Conservation (phyloP, 2,329 filamentous ascomycete genomes). For the Ceratocystis cubensis region DNA sequence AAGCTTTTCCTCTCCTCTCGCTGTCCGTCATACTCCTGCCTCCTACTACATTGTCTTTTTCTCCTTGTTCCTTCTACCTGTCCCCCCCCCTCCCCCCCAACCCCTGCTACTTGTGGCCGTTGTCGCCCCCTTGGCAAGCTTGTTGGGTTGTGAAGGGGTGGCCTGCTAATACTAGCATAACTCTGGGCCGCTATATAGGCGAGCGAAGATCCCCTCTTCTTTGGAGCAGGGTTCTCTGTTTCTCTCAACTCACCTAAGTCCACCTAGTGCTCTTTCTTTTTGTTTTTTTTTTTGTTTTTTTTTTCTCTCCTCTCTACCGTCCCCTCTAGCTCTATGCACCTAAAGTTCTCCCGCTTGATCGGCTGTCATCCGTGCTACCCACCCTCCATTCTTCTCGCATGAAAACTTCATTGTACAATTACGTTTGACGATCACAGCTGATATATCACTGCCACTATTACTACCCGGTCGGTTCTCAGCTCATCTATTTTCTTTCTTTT, state of each 20-base stretch:
- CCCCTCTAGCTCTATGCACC: neutral
- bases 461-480: constrained; percentile 4
- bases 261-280: no score
- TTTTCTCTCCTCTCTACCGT: neutral
- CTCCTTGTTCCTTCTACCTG: neutral
- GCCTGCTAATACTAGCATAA: neutral
- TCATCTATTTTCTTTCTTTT: neutral
- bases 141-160: neutral
- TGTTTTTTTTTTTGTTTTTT: neutral
- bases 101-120: neutral
- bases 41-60: constrained; percentile 1
- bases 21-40: neutral
- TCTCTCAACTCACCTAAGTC: neutral
- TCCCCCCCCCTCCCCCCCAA: neutral
- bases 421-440: neutral
- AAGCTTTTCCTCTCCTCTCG: neutral
- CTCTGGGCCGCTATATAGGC: constrained; percentile 7
- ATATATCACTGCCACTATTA: neutral
- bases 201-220: constrained; percentile 9
- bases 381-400: constrained; percentile 6
- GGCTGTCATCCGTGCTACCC: constrained; percentile 5
- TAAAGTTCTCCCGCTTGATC: constrained; percentile 1
- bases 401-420: neutral
- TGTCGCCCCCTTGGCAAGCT: neutral
- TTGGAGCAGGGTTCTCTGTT: neutral